Evolutionary conservation across 2,329 filamentous ascomycete species (phyloP).

Genomic region (Calonectria crousiana): DNA sequence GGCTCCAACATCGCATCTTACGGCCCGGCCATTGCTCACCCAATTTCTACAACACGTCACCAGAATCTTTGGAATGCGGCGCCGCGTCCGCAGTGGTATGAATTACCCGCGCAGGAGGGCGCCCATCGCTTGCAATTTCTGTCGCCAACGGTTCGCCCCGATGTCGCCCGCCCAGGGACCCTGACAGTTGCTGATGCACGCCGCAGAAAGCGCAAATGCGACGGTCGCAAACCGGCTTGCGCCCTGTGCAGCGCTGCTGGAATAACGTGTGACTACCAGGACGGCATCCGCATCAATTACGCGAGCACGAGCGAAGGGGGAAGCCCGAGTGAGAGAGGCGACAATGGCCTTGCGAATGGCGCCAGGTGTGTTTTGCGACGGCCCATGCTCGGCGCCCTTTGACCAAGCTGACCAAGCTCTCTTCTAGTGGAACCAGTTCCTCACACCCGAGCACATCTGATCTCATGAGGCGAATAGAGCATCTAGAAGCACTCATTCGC

Average conservation of each 20-base stretch:
- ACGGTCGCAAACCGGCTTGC: background rate
- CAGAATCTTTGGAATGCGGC: background rate
- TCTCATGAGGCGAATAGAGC: background rate
- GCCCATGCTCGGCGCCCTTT: background rate
- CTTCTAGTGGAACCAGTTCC: background rate
- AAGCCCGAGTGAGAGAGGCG: background rate
- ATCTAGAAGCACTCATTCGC: background rate
- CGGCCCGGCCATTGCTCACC: background rate
- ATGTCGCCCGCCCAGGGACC: background rate
- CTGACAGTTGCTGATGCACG: background rate
- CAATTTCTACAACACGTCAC: background rate
- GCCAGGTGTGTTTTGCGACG: background rate
- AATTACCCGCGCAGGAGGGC: background rate
- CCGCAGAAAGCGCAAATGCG: conserved; percentile 7
- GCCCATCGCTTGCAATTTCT: background rate
- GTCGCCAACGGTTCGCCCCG: background rate
- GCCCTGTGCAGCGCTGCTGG: conserved; percentile 1
- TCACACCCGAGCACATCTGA: background rate
- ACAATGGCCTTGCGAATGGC: background rate
- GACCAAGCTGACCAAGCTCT: background rate
- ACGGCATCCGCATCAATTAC: background rate
- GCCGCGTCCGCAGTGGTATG: background rate
- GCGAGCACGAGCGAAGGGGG: background rate
- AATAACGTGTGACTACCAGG: conserved; percentile 3
- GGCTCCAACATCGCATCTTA: background rate